A percentile compares a stretch with the other conserved stretches of the same genome.
Evolutionary conservation across 129 eudicot species (phyloP).

Genomic region (Saposhnikovia divaricata): DNA sequence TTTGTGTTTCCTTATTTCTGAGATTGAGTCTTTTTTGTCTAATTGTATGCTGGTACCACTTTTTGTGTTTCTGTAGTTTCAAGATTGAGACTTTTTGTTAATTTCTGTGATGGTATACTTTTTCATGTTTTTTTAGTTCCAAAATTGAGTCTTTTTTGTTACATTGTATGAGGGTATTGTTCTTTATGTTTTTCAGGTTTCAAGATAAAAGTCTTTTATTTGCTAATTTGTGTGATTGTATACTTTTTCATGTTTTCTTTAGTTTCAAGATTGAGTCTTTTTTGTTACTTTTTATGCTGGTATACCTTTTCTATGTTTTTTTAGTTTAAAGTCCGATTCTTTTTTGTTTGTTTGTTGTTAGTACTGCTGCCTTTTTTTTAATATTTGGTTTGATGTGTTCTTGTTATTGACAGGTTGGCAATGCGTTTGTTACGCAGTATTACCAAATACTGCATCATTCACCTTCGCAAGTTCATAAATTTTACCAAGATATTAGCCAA

Average conservation of each 20-base stretch:
- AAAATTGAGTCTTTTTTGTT: background rate
- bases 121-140: background rate
- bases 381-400: constrained; percentile 5
- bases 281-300: background rate
- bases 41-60: too few relatives aligned
- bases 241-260: background rate
- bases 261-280: background rate
- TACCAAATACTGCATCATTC: constrained; percentile 79
- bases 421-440: constrained; percentile 79
- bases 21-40: too few relatives aligned
- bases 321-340: background rate
- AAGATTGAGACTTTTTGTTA: background rate
- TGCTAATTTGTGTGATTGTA: background rate
- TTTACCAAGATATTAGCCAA: constrained; percentile 74
- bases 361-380: background rate
- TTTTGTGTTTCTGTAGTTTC: background rate
- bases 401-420: constrained; percentile 49
- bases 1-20: background rate
- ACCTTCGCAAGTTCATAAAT: constrained; percentile 62
- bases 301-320: background rate
- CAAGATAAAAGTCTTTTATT: background rate
- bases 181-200: too few relatives aligned
- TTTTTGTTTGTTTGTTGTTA: background rate
- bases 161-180: background rate
- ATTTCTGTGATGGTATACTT: background rate